These are phyloP conservation scores for Penicillium sp. DNA, from an alignment of 2,329 filamentous ascomycete genomes.

Conservation along the genomic window DNA sequence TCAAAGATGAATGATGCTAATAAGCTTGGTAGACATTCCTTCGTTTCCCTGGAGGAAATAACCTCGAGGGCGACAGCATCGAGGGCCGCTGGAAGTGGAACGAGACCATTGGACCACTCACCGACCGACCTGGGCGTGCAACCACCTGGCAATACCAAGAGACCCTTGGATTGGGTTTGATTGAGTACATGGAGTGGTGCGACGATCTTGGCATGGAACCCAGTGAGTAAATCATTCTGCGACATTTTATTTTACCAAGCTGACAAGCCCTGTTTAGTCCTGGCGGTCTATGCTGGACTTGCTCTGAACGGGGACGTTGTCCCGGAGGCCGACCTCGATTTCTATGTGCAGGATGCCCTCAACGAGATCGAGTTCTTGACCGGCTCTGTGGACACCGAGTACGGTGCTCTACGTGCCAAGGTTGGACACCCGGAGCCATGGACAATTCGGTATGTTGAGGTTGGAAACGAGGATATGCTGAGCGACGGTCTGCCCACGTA, in stretches of 20 bases:
- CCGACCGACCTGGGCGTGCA: conserved; percentile 44
- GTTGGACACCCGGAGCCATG: conserved; percentile 63
- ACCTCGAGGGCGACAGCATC: conserved; percentile 44
- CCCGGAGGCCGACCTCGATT: conserved; percentile 36
- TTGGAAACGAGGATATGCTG: conserved; percentile 68
- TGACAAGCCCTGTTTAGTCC: conserved; percentile 19
- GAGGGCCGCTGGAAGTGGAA: conserved; percentile 51
- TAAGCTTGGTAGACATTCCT: conserved; percentile 40
- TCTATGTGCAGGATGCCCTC: conserved; percentile 36
- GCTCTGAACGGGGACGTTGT: conserved; percentile 41
- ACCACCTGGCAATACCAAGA: conserved; percentile 47
- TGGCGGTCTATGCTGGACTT: conserved; percentile 47
- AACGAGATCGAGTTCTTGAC: conserved; percentile 35
- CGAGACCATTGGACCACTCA: conserved; percentile 50
- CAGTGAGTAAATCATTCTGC: conserved; percentile 14
- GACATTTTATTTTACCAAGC: not conserved
- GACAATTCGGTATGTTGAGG: conserved; percentile 59
- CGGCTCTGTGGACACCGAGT: conserved; percentile 29
- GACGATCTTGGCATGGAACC: conserved; percentile 47
- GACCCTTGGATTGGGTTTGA: conserved; percentile 46
- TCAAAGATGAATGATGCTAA: not conserved
- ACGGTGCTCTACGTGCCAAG: conserved; percentile 52
- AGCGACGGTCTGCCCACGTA: conserved; percentile 51
- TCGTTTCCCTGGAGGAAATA: conserved; percentile 54
- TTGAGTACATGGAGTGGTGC: conserved; percentile 50